Conservation (phyloP, 495 filamentous ascomycete genomes). For the Penicillium steckii region DNA sequence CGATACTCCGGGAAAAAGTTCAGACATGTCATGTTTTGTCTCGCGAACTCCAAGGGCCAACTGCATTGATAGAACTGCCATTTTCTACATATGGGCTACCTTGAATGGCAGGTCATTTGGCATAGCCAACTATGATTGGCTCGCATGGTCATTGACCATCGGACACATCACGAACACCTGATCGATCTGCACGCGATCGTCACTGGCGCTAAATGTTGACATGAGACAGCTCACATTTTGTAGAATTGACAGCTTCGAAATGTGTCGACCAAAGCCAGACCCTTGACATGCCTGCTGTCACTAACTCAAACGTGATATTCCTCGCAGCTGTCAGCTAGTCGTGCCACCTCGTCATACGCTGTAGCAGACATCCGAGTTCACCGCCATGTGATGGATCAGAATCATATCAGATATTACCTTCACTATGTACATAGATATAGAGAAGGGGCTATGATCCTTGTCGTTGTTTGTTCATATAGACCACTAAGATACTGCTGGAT, state of each 20-base stretch:
- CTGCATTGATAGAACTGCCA: not conserved
- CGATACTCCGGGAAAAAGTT: constrained; percentile 4
- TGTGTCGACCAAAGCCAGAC: not conserved
- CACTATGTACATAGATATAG: too few relatives aligned
- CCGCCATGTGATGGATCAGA: constrained; percentile 27
- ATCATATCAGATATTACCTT: not conserved
- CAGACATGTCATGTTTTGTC: constrained; percentile 10
- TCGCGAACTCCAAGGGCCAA: not conserved
- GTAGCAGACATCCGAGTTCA: constrained; percentile 12
- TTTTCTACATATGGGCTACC: not conserved
- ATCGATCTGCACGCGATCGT: constrained; percentile 19
- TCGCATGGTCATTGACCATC: not conserved
- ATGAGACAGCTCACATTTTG: constrained; percentile 26
- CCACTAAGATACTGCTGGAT: constrained; percentile 3
- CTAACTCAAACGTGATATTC: not conserved
- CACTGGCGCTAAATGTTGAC: constrained; percentile 15
- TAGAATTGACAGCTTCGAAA: constrained; percentile 14
- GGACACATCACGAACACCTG: constrained; percentile 11
- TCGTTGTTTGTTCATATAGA: not conserved
- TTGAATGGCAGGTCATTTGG: not conserved
- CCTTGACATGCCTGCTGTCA: not conserved
- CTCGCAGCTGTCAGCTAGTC: not conserved
- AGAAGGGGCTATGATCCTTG: too few relatives aligned
- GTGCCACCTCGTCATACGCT: constrained; percentile 14
- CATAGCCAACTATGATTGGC: constrained; percentile 1